Percentiles rank a stretch among this genome's conserved stretches.
phyloP scores from a whole-genome alignment of 2,329 filamentous ascomycete species.

The Chalaropsis ovoidea region DNA sequence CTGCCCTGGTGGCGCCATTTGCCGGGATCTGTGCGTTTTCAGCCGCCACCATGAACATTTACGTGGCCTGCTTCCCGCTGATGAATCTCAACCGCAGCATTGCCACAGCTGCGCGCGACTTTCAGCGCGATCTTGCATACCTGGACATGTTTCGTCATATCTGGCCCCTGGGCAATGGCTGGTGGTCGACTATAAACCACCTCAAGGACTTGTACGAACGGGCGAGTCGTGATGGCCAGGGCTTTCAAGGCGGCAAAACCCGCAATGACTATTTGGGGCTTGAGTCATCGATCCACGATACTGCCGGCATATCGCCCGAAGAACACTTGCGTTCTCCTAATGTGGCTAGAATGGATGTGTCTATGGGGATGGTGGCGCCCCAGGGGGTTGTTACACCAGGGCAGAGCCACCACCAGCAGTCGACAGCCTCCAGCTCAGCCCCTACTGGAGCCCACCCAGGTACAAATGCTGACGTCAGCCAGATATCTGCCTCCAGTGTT shows the following conservation, averaged over 20 bases:
- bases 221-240: slow-evolving; percentile 16
- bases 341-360: slow-evolving; percentile 15
- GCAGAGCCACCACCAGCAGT: not conserved
- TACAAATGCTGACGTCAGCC: not conserved
- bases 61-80: slow-evolving; percentile 34
- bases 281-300: slow-evolving; percentile 24
- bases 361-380: not conserved
- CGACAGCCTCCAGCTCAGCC: not conserved
- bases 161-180: slow-evolving; percentile 19
- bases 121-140: slow-evolving; percentile 2
- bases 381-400: not conserved
- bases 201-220: slow-evolving; percentile 18
- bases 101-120: not conserved
- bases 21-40: slow-evolving; percentile 40
- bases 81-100: slow-evolving; percentile 34
- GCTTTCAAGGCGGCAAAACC: slow-evolving; percentile 15
- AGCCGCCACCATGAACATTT: slow-evolving; percentile 36
- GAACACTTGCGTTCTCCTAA: slow-evolving; percentile 10
- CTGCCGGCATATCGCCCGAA: slow-evolving; percentile 13
- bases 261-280: slow-evolving; percentile 21
- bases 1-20: slow-evolving; percentile 35
- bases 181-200: slow-evolving; percentile 13
- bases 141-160: slow-evolving; percentile 9
- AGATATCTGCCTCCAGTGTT: not conserved
- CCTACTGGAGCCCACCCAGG: not conserved